A percentile compares a stretch with the other conserved stretches of the same genome.
These are phyloP conservation scores for Ophiostoma ips DNA, from an alignment of 2,329 filamentous ascomycete species.

Conservation along the genomic window DNA sequence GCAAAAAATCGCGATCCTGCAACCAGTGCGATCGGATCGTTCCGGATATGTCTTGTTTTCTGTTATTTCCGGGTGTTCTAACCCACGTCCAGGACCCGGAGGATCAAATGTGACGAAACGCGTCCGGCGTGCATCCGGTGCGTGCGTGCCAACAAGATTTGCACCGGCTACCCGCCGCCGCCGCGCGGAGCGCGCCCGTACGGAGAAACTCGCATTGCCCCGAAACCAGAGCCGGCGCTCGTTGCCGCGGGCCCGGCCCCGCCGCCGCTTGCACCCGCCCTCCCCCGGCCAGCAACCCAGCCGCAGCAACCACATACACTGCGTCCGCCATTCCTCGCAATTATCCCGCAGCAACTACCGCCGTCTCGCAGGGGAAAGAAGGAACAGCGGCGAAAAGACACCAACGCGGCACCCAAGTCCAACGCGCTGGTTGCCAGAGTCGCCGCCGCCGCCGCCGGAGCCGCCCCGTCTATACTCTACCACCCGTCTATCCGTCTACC, in stretches of 20 bases:
- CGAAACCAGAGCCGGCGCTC: slow-evolving; percentile 25
- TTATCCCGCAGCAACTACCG: neutral
- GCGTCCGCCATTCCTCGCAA: neutral
- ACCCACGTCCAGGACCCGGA: slow-evolving; percentile 31
- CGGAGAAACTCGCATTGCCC: slow-evolving; percentile 36
- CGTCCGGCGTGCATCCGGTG: slow-evolving; percentile 48
- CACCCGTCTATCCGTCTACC: slow-evolving; percentile 29
- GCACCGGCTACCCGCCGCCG: slow-evolving; percentile 48
- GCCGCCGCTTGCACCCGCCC: neutral
- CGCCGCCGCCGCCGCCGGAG: slow-evolving; percentile 20
- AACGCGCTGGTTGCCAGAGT: slow-evolving; percentile 20
- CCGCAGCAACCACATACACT: neutral
- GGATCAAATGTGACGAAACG: slow-evolving; percentile 53
- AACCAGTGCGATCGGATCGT: neutral
- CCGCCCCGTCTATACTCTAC: slow-evolving; percentile 17
- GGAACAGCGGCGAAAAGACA: slow-evolving; percentile 8
- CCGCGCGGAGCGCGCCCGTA: slow-evolving; percentile 31
- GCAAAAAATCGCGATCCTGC: slow-evolving; percentile 4
- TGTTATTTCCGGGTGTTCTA: slow-evolving; percentile 6
- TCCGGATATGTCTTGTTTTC: neutral
- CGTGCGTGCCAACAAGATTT: slow-evolving; percentile 41
- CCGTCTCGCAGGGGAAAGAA: slow-evolving; percentile 10
- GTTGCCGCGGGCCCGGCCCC: slow-evolving; percentile 3
- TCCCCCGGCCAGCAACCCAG: neutral
- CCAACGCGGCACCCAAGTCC: neutral